These are phyloP conservation scores for Onygena corvina DNA, from an alignment of 2,329 filamentous ascomycete species.

Conservation along the genomic window DNA sequence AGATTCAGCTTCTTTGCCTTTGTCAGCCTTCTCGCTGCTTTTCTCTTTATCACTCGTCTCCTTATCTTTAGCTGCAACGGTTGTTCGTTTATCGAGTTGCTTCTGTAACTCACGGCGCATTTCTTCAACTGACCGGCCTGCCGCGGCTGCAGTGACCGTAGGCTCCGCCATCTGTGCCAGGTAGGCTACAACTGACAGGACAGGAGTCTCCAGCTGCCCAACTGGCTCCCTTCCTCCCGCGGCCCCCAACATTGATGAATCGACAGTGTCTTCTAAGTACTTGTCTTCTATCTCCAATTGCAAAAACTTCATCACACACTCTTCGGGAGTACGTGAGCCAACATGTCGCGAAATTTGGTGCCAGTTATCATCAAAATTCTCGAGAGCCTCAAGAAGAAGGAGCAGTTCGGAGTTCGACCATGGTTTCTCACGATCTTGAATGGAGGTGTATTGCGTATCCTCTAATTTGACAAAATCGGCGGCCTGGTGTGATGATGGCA, in stretches of 20 bases:
- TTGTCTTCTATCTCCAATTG: conserved; percentile 96
- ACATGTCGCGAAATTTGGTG: conserved; percentile 85
- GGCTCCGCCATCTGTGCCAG: conserved; percentile 84
- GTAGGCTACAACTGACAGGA: conserved; percentile 93
- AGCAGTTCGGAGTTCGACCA: conserved; percentile 88
- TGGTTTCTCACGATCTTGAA: conserved; percentile 70
- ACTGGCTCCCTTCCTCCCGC: conserved; percentile 76
- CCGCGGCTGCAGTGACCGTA: conserved; percentile 77
- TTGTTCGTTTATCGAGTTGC: conserved; percentile 55
- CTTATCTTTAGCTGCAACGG: conserved; percentile 44
- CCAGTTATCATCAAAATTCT: conserved; percentile 94
- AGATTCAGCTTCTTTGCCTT: conserved; percentile 35
- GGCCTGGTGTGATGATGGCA: conserved; percentile 65
- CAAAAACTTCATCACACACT: conserved; percentile 93
- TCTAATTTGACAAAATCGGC: conserved; percentile 81
- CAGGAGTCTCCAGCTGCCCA: conserved; percentile 84
- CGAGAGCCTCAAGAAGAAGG: conserved; percentile 78
- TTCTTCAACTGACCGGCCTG: conserved; percentile 74
- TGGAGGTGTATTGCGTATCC: conserved; percentile 66
- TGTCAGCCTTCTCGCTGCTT: conserved; percentile 34
- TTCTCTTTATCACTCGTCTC: conserved; percentile 46
- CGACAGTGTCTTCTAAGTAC: conserved; percentile 69
- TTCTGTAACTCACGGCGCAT: conserved; percentile 69
- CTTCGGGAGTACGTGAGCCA: conserved; percentile 78
- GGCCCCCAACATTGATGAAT: conserved; percentile 54